Conservation (phyloP, 768 basidiomycete species). For the Asterophora lycoperdoides region DNA sequence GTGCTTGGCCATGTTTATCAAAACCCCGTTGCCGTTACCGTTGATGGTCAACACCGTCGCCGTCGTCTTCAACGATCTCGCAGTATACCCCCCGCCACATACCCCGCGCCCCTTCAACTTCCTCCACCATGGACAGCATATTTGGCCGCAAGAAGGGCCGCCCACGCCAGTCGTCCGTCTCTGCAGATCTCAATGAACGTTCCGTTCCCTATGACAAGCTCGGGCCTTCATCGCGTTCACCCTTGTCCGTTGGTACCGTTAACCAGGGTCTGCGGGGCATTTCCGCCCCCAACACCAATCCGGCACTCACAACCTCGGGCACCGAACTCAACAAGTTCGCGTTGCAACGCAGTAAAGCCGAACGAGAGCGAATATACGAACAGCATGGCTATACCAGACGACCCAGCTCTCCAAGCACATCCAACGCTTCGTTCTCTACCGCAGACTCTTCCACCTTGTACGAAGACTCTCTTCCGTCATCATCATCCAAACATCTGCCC, state of each 20-base stretch:
- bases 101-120: constrained; percentile 3
- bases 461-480: constrained; percentile 44
- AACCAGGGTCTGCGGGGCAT: constrained; percentile 61
- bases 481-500: constrained; percentile 22
- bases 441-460: constrained; percentile 58
- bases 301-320: constrained; percentile 66
- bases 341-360: constrained; percentile 45
- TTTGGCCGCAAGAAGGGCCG: constrained; percentile 64
- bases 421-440: constrained; percentile 34
- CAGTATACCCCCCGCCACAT: constrained; percentile 6
- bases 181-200: constrained; percentile 56
- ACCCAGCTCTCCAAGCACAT: constrained; percentile 48
- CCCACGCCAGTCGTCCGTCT: constrained; percentile 58
- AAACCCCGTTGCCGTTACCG: too few species aligned
- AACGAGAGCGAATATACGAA: constrained; percentile 52
- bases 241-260: constrained; percentile 51
- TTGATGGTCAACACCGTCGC: too few species aligned
- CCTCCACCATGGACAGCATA: constrained; percentile 52
- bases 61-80: neutral
- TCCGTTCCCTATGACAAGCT: constrained; percentile 74
- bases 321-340: constrained; percentile 66
- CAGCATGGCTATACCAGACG: constrained; percentile 31
- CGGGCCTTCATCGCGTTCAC: constrained; percentile 51
- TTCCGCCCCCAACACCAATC: constrained; percentile 82
- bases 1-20: constrained; percentile 11